Conservation (phyloP, 805 yeast genomes). For the Candida railenensis region DNA sequence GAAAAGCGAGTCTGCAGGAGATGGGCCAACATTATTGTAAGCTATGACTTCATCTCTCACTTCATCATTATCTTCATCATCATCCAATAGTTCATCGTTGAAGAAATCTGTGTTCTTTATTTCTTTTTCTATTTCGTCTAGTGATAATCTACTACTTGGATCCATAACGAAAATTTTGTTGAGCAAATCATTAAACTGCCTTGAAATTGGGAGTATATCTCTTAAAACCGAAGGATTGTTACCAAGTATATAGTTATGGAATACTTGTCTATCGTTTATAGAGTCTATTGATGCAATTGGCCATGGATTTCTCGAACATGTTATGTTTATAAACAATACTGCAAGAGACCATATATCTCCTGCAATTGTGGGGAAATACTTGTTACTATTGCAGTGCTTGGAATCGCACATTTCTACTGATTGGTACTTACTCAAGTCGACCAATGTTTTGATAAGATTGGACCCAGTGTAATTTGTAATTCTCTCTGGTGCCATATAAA, state of each 20-base stretch:
- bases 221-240: conserved; percentile 51
- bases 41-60: neutral
- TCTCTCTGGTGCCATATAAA: conserved; percentile 93
- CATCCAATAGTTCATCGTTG: conserved; percentile 12
- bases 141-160: conserved; percentile 47
- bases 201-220: conserved; percentile 71
- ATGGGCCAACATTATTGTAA: neutral
- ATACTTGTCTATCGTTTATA: conserved; percentile 52
- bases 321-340: conserved; percentile 72
- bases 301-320: conserved; percentile 91
- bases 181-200: conserved; percentile 56
- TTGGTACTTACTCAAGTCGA: conserved; percentile 30
- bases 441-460: conserved; percentile 20
- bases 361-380: conserved; percentile 62
- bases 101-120: conserved; percentile 34
- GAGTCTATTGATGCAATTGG: conserved; percentile 63
- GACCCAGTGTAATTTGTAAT: conserved; percentile 44
- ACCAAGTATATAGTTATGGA: conserved; percentile 53
- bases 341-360: conserved; percentile 87
- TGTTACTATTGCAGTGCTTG: conserved; percentile 19
- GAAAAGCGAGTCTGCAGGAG: neutral
- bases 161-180: conserved; percentile 42
- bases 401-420: conserved; percentile 13
- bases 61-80: neutral
- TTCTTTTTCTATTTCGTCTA: conserved; percentile 39